Conservation (phyloP, 1,284 basidiomycete species). For the Wolfiporia cocos region DNA sequence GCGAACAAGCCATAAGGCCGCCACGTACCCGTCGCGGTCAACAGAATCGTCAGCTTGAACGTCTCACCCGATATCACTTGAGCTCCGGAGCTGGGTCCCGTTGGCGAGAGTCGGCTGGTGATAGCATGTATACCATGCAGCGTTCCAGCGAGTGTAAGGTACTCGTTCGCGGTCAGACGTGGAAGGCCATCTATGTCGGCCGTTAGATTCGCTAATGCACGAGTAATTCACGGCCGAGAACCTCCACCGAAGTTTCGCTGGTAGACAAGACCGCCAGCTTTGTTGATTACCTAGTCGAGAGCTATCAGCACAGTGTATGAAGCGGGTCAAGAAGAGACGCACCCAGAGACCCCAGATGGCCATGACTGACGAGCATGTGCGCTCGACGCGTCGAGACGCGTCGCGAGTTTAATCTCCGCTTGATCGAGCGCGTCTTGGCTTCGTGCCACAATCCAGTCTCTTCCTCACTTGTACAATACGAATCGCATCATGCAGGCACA, state of each 20-base stretch:
- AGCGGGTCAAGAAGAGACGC: conserved; percentile 7
- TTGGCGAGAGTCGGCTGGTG: conserved; percentile 86
- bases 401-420: conserved; percentile 16
- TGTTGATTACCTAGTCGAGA: conserved; percentile 83
- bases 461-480: too few relatives aligned
- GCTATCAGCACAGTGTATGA: not conserved
- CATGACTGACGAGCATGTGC: conserved; percentile 33
- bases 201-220: conserved; percentile 10
- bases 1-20: too few relatives aligned
- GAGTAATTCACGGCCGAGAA: conserved; percentile 26
- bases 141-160: conserved; percentile 95
- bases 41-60: conserved; percentile 85
- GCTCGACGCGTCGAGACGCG: conserved; percentile 18
- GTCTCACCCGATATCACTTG: conserved; percentile 93
- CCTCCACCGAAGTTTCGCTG: conserved; percentile 89
- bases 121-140: conserved; percentile 98
- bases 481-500: conserved; percentile 27
- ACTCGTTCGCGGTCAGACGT: conserved; percentile 90
- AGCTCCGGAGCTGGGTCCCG: conserved; percentile 77
- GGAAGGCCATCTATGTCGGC: conserved; percentile 71
- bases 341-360: conserved; percentile 82
- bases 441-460: too few relatives aligned
- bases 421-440: too few relatives aligned
- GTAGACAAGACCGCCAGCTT: conserved; percentile 96
- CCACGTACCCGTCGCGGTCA: conserved; percentile 86